phyloP scores from a whole-genome alignment of 2,329 filamentous ascomycete species.

The Ascochyta koolunga region DNA sequence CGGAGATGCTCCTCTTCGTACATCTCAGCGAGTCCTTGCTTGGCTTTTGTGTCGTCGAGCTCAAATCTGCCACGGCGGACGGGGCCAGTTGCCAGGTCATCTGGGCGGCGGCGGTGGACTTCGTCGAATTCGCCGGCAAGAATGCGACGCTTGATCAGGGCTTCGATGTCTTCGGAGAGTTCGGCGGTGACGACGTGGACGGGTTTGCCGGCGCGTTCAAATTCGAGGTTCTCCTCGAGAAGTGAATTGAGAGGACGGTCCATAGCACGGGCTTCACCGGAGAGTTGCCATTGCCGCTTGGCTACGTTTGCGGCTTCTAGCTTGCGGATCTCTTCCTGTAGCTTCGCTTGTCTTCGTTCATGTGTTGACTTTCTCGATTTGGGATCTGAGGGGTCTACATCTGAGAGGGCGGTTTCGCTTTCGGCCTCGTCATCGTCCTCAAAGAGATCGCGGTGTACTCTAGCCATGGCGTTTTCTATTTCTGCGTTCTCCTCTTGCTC shows the following conservation, averaged over 20 bases:
- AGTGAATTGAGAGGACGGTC: conserved; percentile 90
- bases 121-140: conserved; percentile 91
- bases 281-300: conserved; percentile 88
- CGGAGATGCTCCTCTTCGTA: conserved; percentile 94
- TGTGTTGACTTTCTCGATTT: conserved; percentile 81
- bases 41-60: conserved; percentile 85
- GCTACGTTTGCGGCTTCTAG: conserved; percentile 88
- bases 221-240: conserved; percentile 92
- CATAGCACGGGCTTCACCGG: conserved; percentile 82
- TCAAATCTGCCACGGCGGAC: conserved; percentile 76
- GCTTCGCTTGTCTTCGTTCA: conserved; percentile 82
- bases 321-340: conserved; percentile 87
- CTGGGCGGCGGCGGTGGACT: conserved; percentile 79
- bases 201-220: conserved; percentile 93
- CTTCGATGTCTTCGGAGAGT: conserved; percentile 88
- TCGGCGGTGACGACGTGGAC: conserved; percentile 93
- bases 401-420: conserved; percentile 63
- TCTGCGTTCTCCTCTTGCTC: conserved; percentile 59
- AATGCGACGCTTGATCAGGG: conserved; percentile 92
- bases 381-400: conserved; percentile 68
- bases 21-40: conserved; percentile 85
- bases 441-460: conserved; percentile 88
- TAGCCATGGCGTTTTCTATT: conserved; percentile 80
- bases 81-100: conserved; percentile 67
- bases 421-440: conserved; percentile 71